Percentiles rank a stretch among this genome's conserved stretches.
These are phyloP conservation scores for Colletotrichum filicis DNA, from an alignment of 2,329 filamentous ascomycete species.

Conservation along the genomic window DNA sequence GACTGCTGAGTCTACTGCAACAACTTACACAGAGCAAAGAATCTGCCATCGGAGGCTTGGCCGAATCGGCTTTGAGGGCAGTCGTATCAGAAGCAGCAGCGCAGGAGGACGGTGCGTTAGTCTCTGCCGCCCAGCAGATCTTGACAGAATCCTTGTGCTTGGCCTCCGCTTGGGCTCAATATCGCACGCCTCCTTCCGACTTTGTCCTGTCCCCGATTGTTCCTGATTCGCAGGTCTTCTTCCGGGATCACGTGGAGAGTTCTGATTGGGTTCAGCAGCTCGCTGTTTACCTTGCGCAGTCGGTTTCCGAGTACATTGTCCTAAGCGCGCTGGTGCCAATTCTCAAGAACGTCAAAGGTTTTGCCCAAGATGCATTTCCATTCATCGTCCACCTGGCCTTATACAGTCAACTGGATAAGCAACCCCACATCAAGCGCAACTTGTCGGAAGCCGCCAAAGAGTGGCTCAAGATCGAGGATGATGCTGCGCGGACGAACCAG, in stretches of 20 bases:
- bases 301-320: constrained; percentile 71
- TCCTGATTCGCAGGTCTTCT: constrained; percentile 47
- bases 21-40: constrained; percentile 69
- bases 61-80: constrained; percentile 68
- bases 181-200: constrained; percentile 67
- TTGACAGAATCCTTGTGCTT: constrained; percentile 62
- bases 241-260: constrained; percentile 53
- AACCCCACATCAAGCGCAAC: constrained; percentile 66
- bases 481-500: constrained; percentile 57
- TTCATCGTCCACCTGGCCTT: constrained; percentile 88
- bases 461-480: constrained; percentile 67
- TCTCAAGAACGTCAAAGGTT: constrained; percentile 71
- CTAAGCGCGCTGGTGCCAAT: constrained; percentile 76
- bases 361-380: constrained; percentile 81
- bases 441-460: constrained; percentile 74
- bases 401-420: constrained; percentile 71
- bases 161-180: constrained; percentile 68
- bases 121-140: constrained; percentile 61
- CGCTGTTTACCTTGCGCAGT: constrained; percentile 69
- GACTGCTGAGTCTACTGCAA: constrained; percentile 70
- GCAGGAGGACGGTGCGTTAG: constrained; percentile 58
- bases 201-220: constrained; percentile 30
- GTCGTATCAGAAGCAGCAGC: constrained; percentile 65
- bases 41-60: constrained; percentile 65
- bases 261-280: constrained; percentile 71